Conservation (phyloP, 2,329 filamentous ascomycete species). For the Ascochyta clinopodiicola region DNA sequence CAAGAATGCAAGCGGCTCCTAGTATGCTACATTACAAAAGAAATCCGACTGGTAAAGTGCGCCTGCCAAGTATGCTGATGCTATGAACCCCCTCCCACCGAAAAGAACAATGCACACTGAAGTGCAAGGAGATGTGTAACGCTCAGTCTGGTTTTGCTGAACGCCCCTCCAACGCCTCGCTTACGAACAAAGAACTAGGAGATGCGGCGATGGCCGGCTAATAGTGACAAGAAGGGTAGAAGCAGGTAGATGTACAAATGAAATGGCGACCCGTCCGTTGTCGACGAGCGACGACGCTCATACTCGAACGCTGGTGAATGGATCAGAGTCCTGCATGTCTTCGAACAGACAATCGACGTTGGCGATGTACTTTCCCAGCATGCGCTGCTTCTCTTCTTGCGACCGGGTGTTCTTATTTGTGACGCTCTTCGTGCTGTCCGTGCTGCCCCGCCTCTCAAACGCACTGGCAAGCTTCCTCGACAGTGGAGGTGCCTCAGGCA, state of each 20-base stretch:
- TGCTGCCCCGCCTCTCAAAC: conserved; percentile 43
- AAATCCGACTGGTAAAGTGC: conserved; percentile 9
- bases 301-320: conserved; percentile 50
- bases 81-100: conserved; percentile 11
- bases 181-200: conserved; percentile 26
- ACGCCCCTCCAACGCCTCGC: conserved; percentile 36
- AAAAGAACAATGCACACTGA: conserved; percentile 13
- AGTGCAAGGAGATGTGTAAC: conserved; percentile 11
- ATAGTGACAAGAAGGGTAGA: conserved; percentile 21
- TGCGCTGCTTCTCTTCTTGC: conserved; percentile 80
- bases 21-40: conserved; percentile 15
- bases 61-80: conserved; percentile 16
- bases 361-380: conserved; percentile 80
- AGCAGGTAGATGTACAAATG: conserved; percentile 20
- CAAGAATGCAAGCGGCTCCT: conserved; percentile 16
- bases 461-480: conserved; percentile 41
- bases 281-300: not conserved
- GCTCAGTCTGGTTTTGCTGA: conserved; percentile 19
- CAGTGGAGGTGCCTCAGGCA: conserved; percentile 76
- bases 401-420: conserved; percentile 58
- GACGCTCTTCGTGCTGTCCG: conserved; percentile 35
- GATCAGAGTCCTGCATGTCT: conserved; percentile 79
- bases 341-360: conserved; percentile 81
- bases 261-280: conserved; percentile 15
- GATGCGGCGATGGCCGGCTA: conserved; percentile 9